Percentiles rank a stretch among this genome's conserved stretches.
Evolutionary conservation across 805 yeast genomes (phyloP).

Genomic region (Ogataea ramenticola): DNA sequence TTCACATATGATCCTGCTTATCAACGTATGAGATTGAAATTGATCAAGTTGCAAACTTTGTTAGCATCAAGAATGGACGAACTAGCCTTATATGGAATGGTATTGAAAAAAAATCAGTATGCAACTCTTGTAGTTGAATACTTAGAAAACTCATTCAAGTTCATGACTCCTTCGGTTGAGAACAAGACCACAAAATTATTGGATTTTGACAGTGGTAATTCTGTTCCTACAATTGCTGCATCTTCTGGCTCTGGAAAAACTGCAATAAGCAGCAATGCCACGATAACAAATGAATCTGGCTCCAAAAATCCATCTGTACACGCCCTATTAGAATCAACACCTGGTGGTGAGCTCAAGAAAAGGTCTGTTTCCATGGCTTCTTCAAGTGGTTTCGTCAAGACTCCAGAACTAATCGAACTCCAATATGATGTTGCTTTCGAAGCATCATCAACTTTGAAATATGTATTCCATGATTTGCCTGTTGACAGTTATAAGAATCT

Average conservation of each 20-base stretch:
- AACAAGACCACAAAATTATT: background rate
- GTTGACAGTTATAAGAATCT: slow-evolving; percentile 53
- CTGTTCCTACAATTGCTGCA: slow-evolving; percentile 1
- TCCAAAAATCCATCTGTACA: background rate
- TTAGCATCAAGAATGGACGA: slow-evolving; percentile 20
- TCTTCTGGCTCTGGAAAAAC: background rate
- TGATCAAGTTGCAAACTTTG: slow-evolving; percentile 23
- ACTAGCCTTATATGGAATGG: slow-evolving; percentile 23
- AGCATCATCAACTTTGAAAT: slow-evolving; percentile 50
- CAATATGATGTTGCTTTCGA: slow-evolving; percentile 33
- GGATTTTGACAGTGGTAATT: background rate
- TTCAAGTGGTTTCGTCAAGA: slow-evolving; percentile 4
- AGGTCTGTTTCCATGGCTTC: too few relatives aligned
- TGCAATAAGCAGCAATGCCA: background rate
- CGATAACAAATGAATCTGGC: background rate
- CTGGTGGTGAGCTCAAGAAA: too few relatives aligned
- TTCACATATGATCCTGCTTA: slow-evolving; percentile 12
- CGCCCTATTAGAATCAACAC: too few relatives aligned
- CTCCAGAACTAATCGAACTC: slow-evolving; percentile 19
- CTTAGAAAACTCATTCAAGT: slow-evolving; percentile 25
- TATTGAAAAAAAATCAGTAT: slow-evolving; percentile 22
- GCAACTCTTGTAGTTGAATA: slow-evolving; percentile 26
- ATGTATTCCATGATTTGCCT: slow-evolving; percentile 47
- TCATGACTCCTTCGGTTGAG: background rate
- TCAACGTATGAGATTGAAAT: slow-evolving; percentile 21